phyloP scores from a whole-genome alignment of 2,329 filamentous ascomycete species.

The Penicillium sp. region DNA sequence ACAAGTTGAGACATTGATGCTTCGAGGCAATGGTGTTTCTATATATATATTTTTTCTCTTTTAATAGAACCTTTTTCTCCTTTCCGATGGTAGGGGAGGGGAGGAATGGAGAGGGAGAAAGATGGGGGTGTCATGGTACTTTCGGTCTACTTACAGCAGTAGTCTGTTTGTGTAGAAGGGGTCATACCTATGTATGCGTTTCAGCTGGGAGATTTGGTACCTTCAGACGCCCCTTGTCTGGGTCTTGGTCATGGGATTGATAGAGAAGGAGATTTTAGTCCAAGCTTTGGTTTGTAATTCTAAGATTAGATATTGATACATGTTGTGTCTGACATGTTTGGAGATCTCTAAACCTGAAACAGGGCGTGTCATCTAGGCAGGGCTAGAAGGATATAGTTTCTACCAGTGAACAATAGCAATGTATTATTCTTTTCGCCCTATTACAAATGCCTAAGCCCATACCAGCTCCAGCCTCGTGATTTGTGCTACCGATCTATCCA shows the following conservation, averaged over 20 bases:
- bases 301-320: background rate
- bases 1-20: conserved; percentile 5
- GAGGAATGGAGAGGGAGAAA: background rate
- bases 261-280: background rate
- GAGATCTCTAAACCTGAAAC: conserved; percentile 6
- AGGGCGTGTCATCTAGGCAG: background rate
- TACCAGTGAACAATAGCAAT: background rate
- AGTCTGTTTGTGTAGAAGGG: background rate
- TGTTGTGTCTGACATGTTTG: conserved; percentile 5
- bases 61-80: background rate
- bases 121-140: background rate
- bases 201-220: conserved; percentile 2
- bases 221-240: background rate
- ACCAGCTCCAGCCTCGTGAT: conserved; percentile 8
- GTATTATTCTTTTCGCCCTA: background rate
- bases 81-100: background rate
- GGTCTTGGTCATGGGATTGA: background rate
- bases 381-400: background rate
- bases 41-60: background rate
- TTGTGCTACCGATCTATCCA: conserved; percentile 8
- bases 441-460: background rate
- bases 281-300: background rate
- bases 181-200: background rate
- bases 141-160: background rate
- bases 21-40: background rate